Base-by-base conservation (phyloP, 129 eudicot species). In the Lonicera japonica region DNA sequence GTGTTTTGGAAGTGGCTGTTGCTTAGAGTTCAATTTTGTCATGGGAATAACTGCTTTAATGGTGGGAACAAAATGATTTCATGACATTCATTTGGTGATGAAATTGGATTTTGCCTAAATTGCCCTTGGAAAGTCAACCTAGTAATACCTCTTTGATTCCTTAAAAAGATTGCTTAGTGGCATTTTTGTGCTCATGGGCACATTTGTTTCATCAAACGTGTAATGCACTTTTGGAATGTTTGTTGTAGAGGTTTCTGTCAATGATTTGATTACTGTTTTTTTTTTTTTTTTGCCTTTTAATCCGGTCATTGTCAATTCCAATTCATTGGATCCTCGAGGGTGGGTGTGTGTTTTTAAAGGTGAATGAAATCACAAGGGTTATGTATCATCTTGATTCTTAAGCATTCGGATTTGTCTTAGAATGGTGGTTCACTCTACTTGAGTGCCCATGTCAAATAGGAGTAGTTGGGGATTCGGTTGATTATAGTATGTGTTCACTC, bases 41-140 rank as follows among this genome's bases (percentile, higher is more conserved):
- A 74, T 69, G 69, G 60, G 61, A 68, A 24, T 55, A 54, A 65
- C 60, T 61, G 65, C 67, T 70, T 41, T 64, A 41, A 55, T 41
- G 66, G 68, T 56, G 72, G 82, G 68, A 77, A 75, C 87, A 75
- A 55, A 80, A 81, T 84, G 83, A 84, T 84, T 83, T 63, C 29
- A 58, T 66, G 63, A 66, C 51, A 60, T 61, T 43, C 16, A 10
- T 24, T 47, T 52, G 73, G 15, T 63, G 22, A 53, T 34, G 40
- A 47, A 67, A 68, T 25, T 50, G 54, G 67, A 25, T 11, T n/a
- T 58, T 11, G 48, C 25, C 70, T 41, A 34, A 58, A 20, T 57
- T 56, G 20, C 21, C 69, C 61, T 53, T 46, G 51, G 14, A 54
- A 54, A 24, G 39, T 58, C 50, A 56, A 56, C 54, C 54, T 39